Conservation (phyloP, 1,139 yeast genomes). For the Suhomyces guaymorum region DNA sequence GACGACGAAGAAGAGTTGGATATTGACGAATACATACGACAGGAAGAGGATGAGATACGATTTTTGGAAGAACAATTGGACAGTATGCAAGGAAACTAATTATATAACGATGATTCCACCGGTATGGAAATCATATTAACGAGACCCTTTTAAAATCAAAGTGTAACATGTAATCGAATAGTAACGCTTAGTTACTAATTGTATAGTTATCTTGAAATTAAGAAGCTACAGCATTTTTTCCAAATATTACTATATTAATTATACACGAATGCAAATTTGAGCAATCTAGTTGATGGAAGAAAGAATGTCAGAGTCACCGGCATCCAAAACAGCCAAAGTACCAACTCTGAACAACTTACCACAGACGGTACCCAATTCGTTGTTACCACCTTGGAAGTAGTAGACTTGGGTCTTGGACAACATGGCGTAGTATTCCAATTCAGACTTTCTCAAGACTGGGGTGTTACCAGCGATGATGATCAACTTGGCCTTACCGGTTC, state of each 20-base stretch:
- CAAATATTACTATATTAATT: conserved; percentile 14
- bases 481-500: conserved; percentile 99
- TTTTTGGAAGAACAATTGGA: conserved; percentile 33
- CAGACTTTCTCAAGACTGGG: conserved; percentile 99
- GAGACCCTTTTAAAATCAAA: too few relatives aligned
- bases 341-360: conserved; percentile 99
- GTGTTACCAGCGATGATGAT: conserved; percentile 98
- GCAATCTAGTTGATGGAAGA: conserved; percentile 38
- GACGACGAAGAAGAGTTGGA: conserved; percentile 31
- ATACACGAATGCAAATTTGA: conserved; percentile 11
- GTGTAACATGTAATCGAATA: too few relatives aligned
- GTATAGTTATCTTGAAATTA: background rate
- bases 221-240: background rate
- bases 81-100: conserved; percentile 15
- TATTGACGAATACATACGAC: conserved; percentile 33
- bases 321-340: conserved; percentile 92
- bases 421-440: conserved; percentile 99
- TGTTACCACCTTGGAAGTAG: conserved; percentile 99
- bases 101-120: too few relatives aligned
- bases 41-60: conserved; percentile 38
- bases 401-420: conserved; percentile 97
- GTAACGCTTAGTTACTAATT: too few relatives aligned
- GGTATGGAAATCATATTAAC: too few relatives aligned
- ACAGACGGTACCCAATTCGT: conserved; percentile 99
- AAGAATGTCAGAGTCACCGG: conserved; percentile 99